phyloP scores from a whole-genome alignment of 495 filamentous ascomycete genomes.

The Hypoxylon trugodes region DNA sequence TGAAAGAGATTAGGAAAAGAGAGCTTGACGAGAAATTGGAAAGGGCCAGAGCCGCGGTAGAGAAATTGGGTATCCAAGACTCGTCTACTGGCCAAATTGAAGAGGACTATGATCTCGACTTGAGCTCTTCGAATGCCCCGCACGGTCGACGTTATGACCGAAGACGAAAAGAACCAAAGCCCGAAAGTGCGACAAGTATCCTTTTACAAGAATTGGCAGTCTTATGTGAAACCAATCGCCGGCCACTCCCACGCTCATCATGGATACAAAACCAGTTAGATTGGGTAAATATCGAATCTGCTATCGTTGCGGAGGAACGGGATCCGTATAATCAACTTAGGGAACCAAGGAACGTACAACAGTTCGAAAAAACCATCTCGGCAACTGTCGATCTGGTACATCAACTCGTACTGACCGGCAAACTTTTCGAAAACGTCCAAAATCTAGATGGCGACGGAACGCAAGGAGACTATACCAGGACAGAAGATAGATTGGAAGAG shows the following conservation, averaged over 20 bases:
- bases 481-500: conserved; percentile 8
- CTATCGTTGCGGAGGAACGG: conserved; percentile 32
- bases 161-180: neutral
- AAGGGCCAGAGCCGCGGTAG: conserved; percentile 55
- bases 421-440: neutral
- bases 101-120: neutral
- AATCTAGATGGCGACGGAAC: conserved; percentile 3
- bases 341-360: conserved; percentile 33
- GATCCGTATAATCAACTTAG: conserved; percentile 19
- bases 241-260: conserved; percentile 12
- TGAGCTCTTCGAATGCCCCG: neutral
- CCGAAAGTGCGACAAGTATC: neutral
- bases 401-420: conserved; percentile 30
- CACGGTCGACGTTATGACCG: neutral
- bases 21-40: conserved; percentile 69
- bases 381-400: conserved; percentile 39
- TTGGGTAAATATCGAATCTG: conserved; percentile 33
- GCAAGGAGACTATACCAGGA: neutral
- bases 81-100: conserved; percentile 19
- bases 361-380: conserved; percentile 38
- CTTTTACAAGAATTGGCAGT: conserved; percentile 26
- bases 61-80: conserved; percentile 34
- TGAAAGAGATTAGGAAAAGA: conserved; percentile 66
- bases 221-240: conserved; percentile 23
- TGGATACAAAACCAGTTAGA: conserved; percentile 38